Base-by-base conservation (phyloP, 2,329 filamentous ascomycete genomes). In the Trichoderma cornu-damae region DNA sequence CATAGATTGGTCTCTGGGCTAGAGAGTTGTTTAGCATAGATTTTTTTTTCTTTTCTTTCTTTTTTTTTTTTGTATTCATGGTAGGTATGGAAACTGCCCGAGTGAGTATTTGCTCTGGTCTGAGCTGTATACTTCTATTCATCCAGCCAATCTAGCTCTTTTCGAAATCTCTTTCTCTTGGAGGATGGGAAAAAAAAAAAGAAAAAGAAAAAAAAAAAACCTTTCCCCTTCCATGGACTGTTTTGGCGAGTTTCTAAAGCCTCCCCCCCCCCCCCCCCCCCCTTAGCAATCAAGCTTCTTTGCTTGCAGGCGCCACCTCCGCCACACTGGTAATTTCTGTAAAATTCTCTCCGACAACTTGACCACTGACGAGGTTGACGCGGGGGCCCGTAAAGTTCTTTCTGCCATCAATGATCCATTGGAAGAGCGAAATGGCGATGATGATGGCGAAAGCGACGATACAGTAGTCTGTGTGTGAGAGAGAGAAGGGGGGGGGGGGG, bases 371-470 rank as follows among this genome's bases (percentile, higher is more conserved):
- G 8, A 62, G 53, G n/a, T 63, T 61, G n/a, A 66, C 59, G 3
- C 64, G 61, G 1, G 64, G 65, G 0, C 74, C 74, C 2, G 61
- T 66, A 62, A 74, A 78, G 62, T 77, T 72, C 62, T 77, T 77
- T 24, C 73, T 69, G 3, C 76, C 76, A 55, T 79, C 75, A 12
- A 77, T 64, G 9, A 78, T 61, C 76, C 76, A 78, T 26, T 76
- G 75, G 0, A 72, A 50, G 1, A 67, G 62, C 0, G 76, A 73
- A 4, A 79, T 75, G 0, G 73, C 53, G 20, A 78, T 58, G 9
- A 79, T 75, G 16, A 78, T 68, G 1, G 73, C 75, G 59, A 78
- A 78, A 0, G 76, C 75, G 6, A 75, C 75, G 3, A 78, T 65
- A 26, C 73, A 76, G 62, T 78, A 78, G 61, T 79, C 64, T 54